These are phyloP conservation scores for Phaeomoniella chlamydospora DNA, from an alignment of 2,329 filamentous ascomycete genomes.

Conservation along the genomic window DNA sequence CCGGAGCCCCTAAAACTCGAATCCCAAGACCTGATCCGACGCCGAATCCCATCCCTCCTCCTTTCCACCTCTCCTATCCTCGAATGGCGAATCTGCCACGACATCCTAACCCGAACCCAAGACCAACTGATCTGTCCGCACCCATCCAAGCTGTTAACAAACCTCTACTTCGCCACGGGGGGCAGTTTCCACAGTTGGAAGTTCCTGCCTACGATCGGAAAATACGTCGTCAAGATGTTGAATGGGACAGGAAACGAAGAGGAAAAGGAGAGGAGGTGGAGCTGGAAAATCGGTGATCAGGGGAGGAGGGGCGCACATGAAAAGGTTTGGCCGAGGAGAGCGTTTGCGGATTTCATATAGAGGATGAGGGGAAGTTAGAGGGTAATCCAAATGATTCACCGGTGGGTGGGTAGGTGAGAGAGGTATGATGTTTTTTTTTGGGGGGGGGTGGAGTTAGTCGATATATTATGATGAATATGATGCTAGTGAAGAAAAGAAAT, in stretches of 20 bases:
- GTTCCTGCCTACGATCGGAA: constrained; percentile 48
- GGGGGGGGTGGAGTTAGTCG: no score
- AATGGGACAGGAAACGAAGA: constrained; percentile 12
- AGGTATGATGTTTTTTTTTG: no score
- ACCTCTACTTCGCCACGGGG: constrained; percentile 45
- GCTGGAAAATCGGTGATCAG: constrained; percentile 15
- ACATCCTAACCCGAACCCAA: constrained; percentile 46
- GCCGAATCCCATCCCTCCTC: constrained; percentile 15
- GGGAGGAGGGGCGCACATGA: constrained; percentile 15
- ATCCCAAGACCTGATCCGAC: constrained; percentile 13
- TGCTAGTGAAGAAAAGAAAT: no score
- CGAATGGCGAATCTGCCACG: constrained; percentile 39
- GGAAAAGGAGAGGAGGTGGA: constrained; percentile 26
- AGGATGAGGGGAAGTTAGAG: no score
- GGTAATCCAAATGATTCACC: no score
- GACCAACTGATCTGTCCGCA: constrained; percentile 44
- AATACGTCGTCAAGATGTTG: constrained; percentile 30
- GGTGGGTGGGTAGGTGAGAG: no score
- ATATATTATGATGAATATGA: no score
- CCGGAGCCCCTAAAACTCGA: constrained; percentile 27
- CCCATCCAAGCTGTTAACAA: constrained; percentile 28
- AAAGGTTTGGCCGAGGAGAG: constrained; percentile 13
- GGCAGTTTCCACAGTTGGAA: constrained; percentile 54
- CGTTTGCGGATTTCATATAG: constrained; percentile 13
- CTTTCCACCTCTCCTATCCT: constrained; percentile 17